Conservation (phyloP, 768 basidiomycete genomes). For the Kwoniella heveanensis region DNA sequence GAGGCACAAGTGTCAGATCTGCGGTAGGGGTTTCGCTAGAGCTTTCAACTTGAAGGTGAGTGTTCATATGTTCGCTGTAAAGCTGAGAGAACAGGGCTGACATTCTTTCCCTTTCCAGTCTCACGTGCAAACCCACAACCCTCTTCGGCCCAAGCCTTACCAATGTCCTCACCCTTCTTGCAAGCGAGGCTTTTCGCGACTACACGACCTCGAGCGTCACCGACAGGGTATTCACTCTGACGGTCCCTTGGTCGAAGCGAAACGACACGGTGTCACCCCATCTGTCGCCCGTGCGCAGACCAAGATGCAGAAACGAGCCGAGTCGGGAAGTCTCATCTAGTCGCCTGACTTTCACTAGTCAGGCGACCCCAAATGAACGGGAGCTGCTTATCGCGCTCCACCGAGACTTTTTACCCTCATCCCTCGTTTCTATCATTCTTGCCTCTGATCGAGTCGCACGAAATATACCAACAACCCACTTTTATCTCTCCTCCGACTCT, state of each 20-base stretch:
- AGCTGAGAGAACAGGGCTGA: slow-evolving; percentile 12
- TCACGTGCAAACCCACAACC: slow-evolving; percentile 92
- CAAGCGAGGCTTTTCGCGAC: slow-evolving; percentile 86
- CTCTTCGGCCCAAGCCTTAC: slow-evolving; percentile 84
- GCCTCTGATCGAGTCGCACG: slow-evolving; percentile 11
- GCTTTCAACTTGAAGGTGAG: slow-evolving; percentile 86
- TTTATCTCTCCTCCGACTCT: slow-evolving; percentile 35
- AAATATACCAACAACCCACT: slow-evolving; percentile 7
- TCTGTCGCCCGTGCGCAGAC: slow-evolving; percentile 51
- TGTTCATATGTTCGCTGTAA: background rate
- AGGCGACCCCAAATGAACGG: slow-evolving; percentile 33
- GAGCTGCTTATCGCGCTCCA: slow-evolving; percentile 45
- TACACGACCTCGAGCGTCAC: slow-evolving; percentile 91
- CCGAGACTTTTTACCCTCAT: slow-evolving; percentile 27
- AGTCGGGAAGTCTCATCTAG: slow-evolving; percentile 42
- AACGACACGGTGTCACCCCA: slow-evolving; percentile 50
- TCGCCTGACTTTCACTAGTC: slow-evolving; percentile 10
- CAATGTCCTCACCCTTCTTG: slow-evolving; percentile 83
- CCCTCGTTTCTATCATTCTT: slow-evolving; percentile 14
- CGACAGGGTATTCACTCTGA: slow-evolving; percentile 57
- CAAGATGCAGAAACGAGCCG: slow-evolving; percentile 43
- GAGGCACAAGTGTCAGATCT: slow-evolving; percentile 53
- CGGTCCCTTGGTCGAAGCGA: slow-evolving; percentile 54
- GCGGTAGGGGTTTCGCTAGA: slow-evolving; percentile 75
- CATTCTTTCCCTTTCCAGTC: slow-evolving; percentile 53